These are phyloP conservation scores for Fusarium cicatricum DNA, from an alignment of 2,329 filamentous ascomycete genomes.

Conservation along the genomic window DNA sequence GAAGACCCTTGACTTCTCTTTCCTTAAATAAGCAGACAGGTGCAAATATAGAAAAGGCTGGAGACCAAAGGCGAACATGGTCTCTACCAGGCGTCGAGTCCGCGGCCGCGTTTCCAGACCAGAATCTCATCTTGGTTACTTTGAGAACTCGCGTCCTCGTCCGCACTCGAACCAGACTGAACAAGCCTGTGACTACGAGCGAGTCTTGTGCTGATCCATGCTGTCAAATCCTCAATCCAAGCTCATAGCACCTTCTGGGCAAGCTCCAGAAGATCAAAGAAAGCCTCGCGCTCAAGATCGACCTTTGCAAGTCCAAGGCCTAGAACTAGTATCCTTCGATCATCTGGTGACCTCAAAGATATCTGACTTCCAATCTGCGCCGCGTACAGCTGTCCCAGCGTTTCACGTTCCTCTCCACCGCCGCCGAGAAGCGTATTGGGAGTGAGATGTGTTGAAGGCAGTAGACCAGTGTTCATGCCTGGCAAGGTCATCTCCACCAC, in stretches of 20 bases:
- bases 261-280: constrained; percentile 72
- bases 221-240: neutral
- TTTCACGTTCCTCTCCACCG: constrained; percentile 80
- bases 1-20: no score
- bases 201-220: no score
- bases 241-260: constrained; percentile 64
- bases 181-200: no score
- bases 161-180: no score
- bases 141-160: no score
- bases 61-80: no score
- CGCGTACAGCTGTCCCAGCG: constrained; percentile 85
- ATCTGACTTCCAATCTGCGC: constrained; percentile 88
- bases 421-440: constrained; percentile 88
- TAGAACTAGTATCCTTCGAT: constrained; percentile 67
- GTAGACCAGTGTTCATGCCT: constrained; percentile 54
- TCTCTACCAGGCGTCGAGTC: no score
- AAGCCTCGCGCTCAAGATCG: constrained; percentile 62
- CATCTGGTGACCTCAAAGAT: constrained; percentile 72
- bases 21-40: no score
- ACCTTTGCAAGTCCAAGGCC: constrained; percentile 65
- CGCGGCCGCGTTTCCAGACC: no score
- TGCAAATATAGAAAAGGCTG: no score
- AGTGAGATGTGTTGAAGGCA: constrained; percentile 84
- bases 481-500: constrained; percentile 67
- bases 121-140: no score